Base-by-base conservation (phyloP, 1,139 yeast species). In the Geotrichum armillariae region DNA sequence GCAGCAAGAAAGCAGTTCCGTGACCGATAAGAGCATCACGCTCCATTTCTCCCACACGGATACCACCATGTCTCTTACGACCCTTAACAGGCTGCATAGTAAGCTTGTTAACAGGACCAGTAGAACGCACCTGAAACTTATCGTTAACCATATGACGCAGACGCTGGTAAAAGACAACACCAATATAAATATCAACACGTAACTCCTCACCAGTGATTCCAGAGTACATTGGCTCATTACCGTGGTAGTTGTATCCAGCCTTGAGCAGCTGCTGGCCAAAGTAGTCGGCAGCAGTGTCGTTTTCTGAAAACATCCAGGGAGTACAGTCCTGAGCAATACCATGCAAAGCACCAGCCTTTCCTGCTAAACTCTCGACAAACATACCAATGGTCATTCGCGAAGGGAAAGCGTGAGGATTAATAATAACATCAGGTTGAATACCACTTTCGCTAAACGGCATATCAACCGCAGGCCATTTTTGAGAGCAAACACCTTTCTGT, bases 1-100 rank as follows among this genome's bases (percentile, higher is more conserved):
- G 99, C 60, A 93, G 75, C 64, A 93, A 74, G 81, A 81, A 93
- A 1, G 99, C 90, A n/a, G 99, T 85, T 72, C 99, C 99, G 67
- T 94, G 99, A 56, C 99, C 99, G 67, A 93, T 90, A 63, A 93
- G 76, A 2, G 99, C 99, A 77, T 93, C 99, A 75, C 99, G 87
- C 74, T 93, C 99, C 99, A 93, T 93, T 71, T 93, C 99, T 68
- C 99, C 99, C 37, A 93, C 95, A 78, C 99, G 95, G 62, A 93
- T 93, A 85, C 99, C 99, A 73, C 99, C 99, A 59, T 86, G 83
- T 74, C 99, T 83, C 83, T 93, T 94, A 75, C 99, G 85, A 65
- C 99, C 99, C 75, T 94, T 93, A 54, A 93, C 99, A 42, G 99
- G 99, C 76, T 93, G 99, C 97, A 93, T 91, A 16, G 99, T 94